Conservation (phyloP, 2,329 filamentous ascomycete species). For the Aspergillus vadensis region DNA sequence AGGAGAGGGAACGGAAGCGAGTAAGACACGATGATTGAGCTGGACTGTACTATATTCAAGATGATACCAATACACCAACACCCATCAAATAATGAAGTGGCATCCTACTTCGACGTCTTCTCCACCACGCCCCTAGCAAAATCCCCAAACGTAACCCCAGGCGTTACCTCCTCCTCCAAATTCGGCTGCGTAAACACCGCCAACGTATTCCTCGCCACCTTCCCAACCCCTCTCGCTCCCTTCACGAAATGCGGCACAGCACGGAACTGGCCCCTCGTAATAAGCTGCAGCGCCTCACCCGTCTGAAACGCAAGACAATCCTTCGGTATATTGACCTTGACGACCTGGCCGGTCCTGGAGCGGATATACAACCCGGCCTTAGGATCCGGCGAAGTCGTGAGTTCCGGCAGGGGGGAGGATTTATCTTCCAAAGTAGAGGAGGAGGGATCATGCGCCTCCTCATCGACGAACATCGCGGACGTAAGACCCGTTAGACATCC, state of each 20-base stretch:
- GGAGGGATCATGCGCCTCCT: slow-evolving; percentile 48
- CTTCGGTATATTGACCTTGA: slow-evolving; percentile 89
- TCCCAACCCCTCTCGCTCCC: slow-evolving; percentile 64
- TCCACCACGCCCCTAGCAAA: slow-evolving; percentile 81
- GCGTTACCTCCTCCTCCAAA: slow-evolving; percentile 69
- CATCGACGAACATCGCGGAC: slow-evolving; percentile 94
- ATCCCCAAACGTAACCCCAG: slow-evolving; percentile 71
- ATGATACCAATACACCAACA: slow-evolving; percentile 14
- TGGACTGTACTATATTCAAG: not conserved
- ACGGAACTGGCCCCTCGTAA: slow-evolving; percentile 87
- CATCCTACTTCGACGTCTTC: slow-evolving; percentile 54
- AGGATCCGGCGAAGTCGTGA: slow-evolving; percentile 76
- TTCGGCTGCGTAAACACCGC: slow-evolving; percentile 98
- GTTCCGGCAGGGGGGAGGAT: slow-evolving; percentile 51
- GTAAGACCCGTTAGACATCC: slow-evolving; percentile 93
- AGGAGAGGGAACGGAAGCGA: slow-evolving; percentile 22
- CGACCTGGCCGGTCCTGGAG: slow-evolving; percentile 75
- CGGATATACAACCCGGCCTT: slow-evolving; percentile 91
- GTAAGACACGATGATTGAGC: slow-evolving; percentile 12
- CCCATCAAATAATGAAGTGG: no score
- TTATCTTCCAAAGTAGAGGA: not conserved
- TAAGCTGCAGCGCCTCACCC: slow-evolving; percentile 84
- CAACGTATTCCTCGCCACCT: slow-evolving; percentile 79
- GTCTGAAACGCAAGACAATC: slow-evolving; percentile 97
- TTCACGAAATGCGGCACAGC: slow-evolving; percentile 95